Base-by-base conservation (phyloP, 106 monocot genomes). In the Phalaenopsis aphrodite region DNA sequence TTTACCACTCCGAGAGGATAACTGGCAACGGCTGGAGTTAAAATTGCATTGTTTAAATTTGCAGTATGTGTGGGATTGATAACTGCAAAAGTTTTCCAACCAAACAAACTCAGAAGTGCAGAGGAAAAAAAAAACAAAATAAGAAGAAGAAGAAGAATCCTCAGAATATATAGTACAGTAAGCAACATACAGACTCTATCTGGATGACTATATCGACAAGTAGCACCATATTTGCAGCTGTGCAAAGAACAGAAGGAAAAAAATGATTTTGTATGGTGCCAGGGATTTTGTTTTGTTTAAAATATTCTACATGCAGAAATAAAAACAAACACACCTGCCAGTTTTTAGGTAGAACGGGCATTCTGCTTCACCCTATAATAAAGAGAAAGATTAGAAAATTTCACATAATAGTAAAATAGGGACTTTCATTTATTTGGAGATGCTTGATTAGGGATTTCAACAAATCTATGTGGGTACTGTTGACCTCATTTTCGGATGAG, bases 271-370 rank as follows among this genome's bases (percentile, higher is more conserved):
- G 52, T 75, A 15, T 10, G 16, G 39, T 39, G 52, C 48, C 47
- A 77, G 55, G 45, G n/a, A 74, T 74, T 43, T 14, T 19, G 8
- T 45, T 23, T 47, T 9, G 21, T 49, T 30, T 49, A 30, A 15
- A 39, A 69, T 12, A 52, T 12, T 15, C 14, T 15, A 15, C 39
- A 69, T 69, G 12, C 42, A 76, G 47, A 42, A 76, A 76, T 2
- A 9, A 76, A 76, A 24, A 7, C 43, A 76, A 30, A 19, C 42
- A 45, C 75, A 98, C 98, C 98, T 99, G 72, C 95, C 99, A 83
- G 95, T 99, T 82, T 93, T 99, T 61, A 95, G 78, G 79, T 99
- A 99, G 87, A 99, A 99, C 67, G 94, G 89, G 57, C 99, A 99
- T 85, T 99, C 95, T 47, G 82, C 56, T 82, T 95, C 93, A 73